These are phyloP conservation scores for Yamagishiella unicocca DNA, from an alignment of 139 green algal species.

Conservation along the genomic window DNA sequence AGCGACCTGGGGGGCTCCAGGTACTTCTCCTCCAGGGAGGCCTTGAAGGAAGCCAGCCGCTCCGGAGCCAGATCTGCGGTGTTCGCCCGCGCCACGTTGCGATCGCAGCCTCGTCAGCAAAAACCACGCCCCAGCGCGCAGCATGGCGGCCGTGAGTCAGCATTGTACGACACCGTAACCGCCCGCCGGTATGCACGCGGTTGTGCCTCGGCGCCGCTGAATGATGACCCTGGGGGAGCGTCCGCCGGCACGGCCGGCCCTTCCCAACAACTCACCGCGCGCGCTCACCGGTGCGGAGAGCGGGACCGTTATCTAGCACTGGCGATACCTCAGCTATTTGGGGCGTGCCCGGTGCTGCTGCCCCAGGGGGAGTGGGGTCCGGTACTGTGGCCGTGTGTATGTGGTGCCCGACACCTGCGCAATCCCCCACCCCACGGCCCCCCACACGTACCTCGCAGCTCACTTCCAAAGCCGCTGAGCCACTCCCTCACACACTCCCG, in stretches of 20 bases:
- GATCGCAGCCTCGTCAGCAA: too few species aligned
- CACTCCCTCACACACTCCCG: slow-evolving; percentile 45
- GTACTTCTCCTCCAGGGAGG: slow-evolving; percentile 48
- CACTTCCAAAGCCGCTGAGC: slow-evolving; percentile 46
- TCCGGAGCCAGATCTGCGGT: slow-evolving; percentile 17
- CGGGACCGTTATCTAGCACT: background rate
- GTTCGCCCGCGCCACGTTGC: too few species aligned
- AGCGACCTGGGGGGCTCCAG: slow-evolving; percentile 58
- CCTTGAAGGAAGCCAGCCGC: slow-evolving; percentile 38
- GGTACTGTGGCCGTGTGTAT: background rate
- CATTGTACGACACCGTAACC: background rate
- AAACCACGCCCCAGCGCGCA: too few species aligned
- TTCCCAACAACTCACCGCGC: too few species aligned
- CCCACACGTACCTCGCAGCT: slow-evolving; percentile 34
- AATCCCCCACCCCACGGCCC: background rate
- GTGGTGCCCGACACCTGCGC: too few species aligned
- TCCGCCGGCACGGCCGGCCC: too few species aligned
- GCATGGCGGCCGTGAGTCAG: too few species aligned
- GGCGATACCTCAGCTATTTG: background rate
- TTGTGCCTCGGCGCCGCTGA: too few species aligned
- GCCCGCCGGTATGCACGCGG: background rate
- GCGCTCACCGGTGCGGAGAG: background rate
- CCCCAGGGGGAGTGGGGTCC: background rate
- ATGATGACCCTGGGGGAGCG: too few species aligned
- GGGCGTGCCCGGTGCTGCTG: background rate